phyloP scores from a whole-genome alignment of 2,329 filamentous ascomycete species.

The Atkinsonella texensis region DNA sequence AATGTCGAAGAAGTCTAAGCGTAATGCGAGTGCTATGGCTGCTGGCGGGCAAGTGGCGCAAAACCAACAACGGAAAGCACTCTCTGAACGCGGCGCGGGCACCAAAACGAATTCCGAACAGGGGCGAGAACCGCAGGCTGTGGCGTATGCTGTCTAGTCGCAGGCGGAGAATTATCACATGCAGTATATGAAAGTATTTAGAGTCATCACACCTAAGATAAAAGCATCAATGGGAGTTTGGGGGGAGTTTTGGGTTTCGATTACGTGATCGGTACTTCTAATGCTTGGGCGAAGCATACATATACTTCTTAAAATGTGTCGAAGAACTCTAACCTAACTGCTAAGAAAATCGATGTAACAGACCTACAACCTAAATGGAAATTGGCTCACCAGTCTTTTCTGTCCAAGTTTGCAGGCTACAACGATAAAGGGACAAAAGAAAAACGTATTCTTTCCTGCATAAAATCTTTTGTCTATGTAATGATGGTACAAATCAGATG shows the following conservation, averaged over 20 bases:
- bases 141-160: slow-evolving; percentile 11
- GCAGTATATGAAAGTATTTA: too few relatives aligned
- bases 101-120: slow-evolving; percentile 8
- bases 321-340: too few relatives aligned
- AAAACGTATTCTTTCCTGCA: background rate
- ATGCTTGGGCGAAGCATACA: too few relatives aligned
- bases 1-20: slow-evolving; percentile 16
- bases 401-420: background rate
- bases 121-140: slow-evolving; percentile 12
- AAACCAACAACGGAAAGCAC: slow-evolving; percentile 19
- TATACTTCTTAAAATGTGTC: too few relatives aligned
- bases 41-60: slow-evolving; percentile 33
- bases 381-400: background rate
- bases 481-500: slow-evolving; percentile 22
- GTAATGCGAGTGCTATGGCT: slow-evolving; percentile 31
- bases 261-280: too few relatives aligned
- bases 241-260: background rate
- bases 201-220: too few relatives aligned
- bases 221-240: background rate
- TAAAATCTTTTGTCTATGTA: slow-evolving; percentile 17
- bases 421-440: background rate
- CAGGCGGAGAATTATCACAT: background rate
- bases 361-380: background rate
- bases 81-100: slow-evolving; percentile 22
- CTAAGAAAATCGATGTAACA: too few relatives aligned